These are phyloP conservation scores for Bimuria novae-zelandiae DNA, from an alignment of 2,329 filamentous ascomycete genomes.

Conservation along the genomic window DNA sequence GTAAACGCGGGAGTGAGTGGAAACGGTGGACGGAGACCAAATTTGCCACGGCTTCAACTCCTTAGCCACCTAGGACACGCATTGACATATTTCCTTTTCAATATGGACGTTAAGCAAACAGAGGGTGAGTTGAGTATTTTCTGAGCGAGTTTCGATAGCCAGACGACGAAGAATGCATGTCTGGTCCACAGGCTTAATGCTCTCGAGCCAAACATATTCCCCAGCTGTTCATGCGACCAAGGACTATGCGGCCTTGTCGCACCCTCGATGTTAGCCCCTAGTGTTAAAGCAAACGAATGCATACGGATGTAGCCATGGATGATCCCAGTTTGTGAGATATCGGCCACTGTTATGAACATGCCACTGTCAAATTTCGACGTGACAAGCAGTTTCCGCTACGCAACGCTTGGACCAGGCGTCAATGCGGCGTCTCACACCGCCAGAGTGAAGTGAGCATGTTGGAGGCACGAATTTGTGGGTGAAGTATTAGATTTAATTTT, in stretches of 20 bases:
- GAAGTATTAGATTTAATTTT: slow-evolving; percentile 20
- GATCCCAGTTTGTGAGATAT: background rate
- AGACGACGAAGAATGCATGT: too few species aligned
- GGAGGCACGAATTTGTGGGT: slow-evolving; percentile 15
- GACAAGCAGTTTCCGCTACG: slow-evolving; percentile 28
- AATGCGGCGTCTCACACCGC: slow-evolving; percentile 23
- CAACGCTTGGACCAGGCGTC: slow-evolving; percentile 18
- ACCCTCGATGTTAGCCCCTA: background rate
- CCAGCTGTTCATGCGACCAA: background rate
- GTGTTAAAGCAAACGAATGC: background rate
- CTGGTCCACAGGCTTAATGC: too few species aligned
- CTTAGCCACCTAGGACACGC: background rate
- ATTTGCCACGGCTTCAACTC: too few species aligned
- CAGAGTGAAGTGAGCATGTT: slow-evolving; percentile 5
- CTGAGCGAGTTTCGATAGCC: background rate
- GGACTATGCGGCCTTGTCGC: background rate
- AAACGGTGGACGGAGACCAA: too few species aligned
- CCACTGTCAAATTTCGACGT: slow-evolving; percentile 15
- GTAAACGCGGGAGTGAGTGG: background rate
- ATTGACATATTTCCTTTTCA: too few species aligned
- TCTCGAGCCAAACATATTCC: too few species aligned
- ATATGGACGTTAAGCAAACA: too few species aligned
- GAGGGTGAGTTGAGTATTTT: too few species aligned
- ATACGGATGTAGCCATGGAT: background rate
- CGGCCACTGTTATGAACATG: background rate